Evolutionary conservation across 148 eudicot species (phyloP), one percentile per base, ranked within the genome.

Genomic region (Silene latifolia): DNA sequence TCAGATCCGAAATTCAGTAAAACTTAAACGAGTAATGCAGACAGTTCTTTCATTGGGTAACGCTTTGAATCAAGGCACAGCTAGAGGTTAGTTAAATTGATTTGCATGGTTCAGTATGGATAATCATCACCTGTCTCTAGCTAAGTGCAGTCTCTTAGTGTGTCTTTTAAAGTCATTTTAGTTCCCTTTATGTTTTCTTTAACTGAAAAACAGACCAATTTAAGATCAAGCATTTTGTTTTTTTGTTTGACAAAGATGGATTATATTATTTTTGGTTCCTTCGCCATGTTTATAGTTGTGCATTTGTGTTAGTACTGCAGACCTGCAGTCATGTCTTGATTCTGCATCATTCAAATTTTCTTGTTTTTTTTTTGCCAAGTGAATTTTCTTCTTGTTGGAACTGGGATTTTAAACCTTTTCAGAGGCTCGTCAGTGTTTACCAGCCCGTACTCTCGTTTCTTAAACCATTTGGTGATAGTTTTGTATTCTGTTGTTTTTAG

Each of bases 51-150:
- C 93, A 14, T 80, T 93, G 70, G 98, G 98, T 60, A 93, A 93
- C 86, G 98, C 97, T 71, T 67, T 93, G 80, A 93, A 93, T 82
- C 97, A 93, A 81, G 97, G 95, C 72, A 93, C 98, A 67, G 95
- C 98, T 61, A 87, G 98, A 83, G 98, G 98, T 93, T 63, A 71
- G 91, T 82, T 71, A 32, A 72, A 46, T 47, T 75, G 18, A 13
- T 39, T 78, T 39, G 14, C 19, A 4, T 20, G 19, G 7, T 72
- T 44, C 29, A 44, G 46, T 35, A 12, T 15, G 35, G 63, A 19
- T 29, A n/a, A 42, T 17, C 20, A 5, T 13, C 21, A 61, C n/a
- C 24, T 46, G 60, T 48, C 35, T 60, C 17, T 4, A 62, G 53
- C 32, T 29, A 18, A 42, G 54, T 20, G 21, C 39, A 39, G 71